A percentile compares a stretch with the other conserved stretches of the same genome.
These are phyloP conservation scores for Solanum aculeatissimum DNA, from an alignment of 305 asterid genomes.

Conservation along the genomic window DNA sequence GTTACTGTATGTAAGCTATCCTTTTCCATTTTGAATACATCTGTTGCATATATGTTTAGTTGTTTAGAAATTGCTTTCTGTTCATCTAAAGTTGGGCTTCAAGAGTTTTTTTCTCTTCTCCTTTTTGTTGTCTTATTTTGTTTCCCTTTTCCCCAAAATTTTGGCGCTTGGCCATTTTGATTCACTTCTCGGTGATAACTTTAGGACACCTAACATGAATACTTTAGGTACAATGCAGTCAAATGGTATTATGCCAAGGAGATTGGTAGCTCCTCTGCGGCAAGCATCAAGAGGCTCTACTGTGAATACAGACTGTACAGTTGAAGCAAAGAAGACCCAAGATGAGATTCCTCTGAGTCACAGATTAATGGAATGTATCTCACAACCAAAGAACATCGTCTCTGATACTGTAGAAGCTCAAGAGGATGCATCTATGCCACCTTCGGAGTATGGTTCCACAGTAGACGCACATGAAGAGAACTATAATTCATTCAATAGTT, in stretches of 20 bases:
- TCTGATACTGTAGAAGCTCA: conserved; percentile 29
- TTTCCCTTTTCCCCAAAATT: not conserved
- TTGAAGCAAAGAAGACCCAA: conserved; percentile 18
- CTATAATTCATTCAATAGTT: conserved; percentile 22
- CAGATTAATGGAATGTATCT: conserved; percentile 15
- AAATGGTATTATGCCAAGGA: conserved; percentile 46
- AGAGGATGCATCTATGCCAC: conserved; percentile 46
- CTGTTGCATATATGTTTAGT: not conserved
- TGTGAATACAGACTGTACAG: conserved; percentile 15
- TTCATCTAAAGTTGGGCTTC: not conserved
- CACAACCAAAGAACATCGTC: conserved; percentile 21
- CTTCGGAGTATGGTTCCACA: conserved; percentile 52
- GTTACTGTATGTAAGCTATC: not conserved
- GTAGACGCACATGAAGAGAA: conserved; percentile 27
- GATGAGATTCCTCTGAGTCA: conserved; percentile 28
- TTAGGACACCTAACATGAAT: not conserved
- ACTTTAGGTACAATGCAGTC: conserved; percentile 49
- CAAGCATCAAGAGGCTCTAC: conserved; percentile 40
- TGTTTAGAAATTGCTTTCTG: not conserved
- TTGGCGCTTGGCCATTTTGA: not conserved
- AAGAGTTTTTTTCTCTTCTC: not conserved
- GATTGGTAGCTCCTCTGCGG: conserved; percentile 42
- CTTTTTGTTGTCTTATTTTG: not conserved
- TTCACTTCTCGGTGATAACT: not conserved
- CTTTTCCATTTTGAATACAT: not conserved